These are phyloP conservation scores for Funneliformis mosseae DNA, from an alignment of 192 early-diverging fungal species.

Conservation along the genomic window DNA sequence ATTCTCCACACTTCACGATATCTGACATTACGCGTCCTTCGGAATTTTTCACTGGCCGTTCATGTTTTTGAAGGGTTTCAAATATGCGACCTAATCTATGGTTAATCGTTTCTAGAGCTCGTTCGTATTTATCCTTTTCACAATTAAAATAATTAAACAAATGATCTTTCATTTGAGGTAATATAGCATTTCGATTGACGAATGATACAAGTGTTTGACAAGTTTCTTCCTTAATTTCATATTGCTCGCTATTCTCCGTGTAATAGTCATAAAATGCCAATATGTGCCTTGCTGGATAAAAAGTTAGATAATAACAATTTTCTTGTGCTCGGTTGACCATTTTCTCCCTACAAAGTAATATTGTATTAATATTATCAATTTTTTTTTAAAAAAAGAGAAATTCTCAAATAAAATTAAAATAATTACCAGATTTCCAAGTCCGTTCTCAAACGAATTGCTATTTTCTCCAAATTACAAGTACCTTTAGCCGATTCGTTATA, in stretches of 20 bases:
- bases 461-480: background rate
- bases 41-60: background rate
- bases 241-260: background rate
- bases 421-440: constrained; percentile 30
- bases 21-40: constrained; percentile 19
- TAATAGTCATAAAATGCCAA: constrained; percentile 32
- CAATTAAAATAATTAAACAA: background rate
- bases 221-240: background rate
- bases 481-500: background rate
- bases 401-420: background rate
- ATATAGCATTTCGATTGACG: constrained; percentile 21
- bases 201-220: constrained; percentile 23
- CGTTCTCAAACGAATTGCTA: background rate
- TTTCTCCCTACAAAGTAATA: background rate
- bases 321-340: constrained; percentile 29
- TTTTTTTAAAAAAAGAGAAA: background rate
- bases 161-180: background rate
- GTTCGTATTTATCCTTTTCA: background rate
- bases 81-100: constrained; percentile 2
- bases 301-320: constrained; percentile 36
- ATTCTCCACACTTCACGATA: constrained; percentile 22
- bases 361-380: too few species aligned
- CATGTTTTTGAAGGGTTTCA: background rate
- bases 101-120: constrained; percentile 1
- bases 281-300: constrained; percentile 33